phyloP scores from a whole-genome alignment of 164 flowering plant genomes.

The grape (Vitis vinifera) region ASM3070453v1 NC_081812.1:18921001-18921500 shows the following conservation, averaged over 20 bases:
- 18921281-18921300: conserved; percentile 50
- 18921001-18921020: conserved; percentile 6
- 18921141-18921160: conserved; percentile 2
- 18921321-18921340: conserved; percentile 56
- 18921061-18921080: conserved; percentile 1
- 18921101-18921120: neutral
- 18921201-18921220: conserved; percentile 47
- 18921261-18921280: conserved; percentile 29
- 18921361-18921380: conserved; percentile 15
- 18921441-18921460: no score
- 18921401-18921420: no score
- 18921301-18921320: conserved; percentile 49
- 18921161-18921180: conserved; percentile 47
- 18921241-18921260: conserved; percentile 72
- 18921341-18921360: conserved; percentile 54
- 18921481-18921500: no score
- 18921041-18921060: neutral
- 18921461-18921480: no score
- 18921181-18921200: conserved; percentile 36
- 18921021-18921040: neutral
- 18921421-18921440: no score
- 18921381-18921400: conserved; percentile 10
- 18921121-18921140: conserved; percentile 4
- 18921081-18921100: neutral
- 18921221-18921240: conserved; percentile 43